Evolutionary conservation across 768 basidiomycete genomes (phyloP).

Genomic region (Russula sp.): DNA sequence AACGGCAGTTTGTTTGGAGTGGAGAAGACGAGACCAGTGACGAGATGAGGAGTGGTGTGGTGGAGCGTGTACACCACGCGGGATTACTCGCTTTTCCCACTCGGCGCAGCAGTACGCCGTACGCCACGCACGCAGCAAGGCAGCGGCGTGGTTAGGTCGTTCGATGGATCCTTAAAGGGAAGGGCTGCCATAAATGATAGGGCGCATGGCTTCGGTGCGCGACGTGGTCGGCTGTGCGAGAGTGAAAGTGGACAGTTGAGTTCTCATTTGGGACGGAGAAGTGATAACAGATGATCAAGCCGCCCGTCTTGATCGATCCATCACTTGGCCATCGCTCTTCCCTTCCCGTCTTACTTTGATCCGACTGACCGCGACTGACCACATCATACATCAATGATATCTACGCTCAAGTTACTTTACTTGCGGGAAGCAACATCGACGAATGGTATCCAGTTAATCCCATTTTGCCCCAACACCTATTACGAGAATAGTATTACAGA

Average conservation of each 20-base stretch:
- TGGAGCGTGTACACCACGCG: slow-evolving; percentile 4
- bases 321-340: not conserved
- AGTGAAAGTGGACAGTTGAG: slow-evolving; percentile 10
- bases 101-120: not conserved
- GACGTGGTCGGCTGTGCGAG: not conserved
- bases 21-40: not conserved
- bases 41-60: not conserved
- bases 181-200: not conserved
- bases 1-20: not conserved
- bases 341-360: not conserved
- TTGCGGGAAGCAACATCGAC: not conserved
- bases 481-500: slow-evolving; percentile 18
- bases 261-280: not conserved
- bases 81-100: not conserved
- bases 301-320: not conserved
- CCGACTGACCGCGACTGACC: not conserved
- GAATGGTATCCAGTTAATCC: not conserved
- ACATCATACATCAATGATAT: slow-evolving; percentile 20
- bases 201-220: not conserved
- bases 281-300: no score
- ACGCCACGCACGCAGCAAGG: slow-evolving; percentile 7
- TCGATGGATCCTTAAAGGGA: slow-evolving; percentile 7
- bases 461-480: not conserved
- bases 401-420: not conserved
- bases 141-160: slow-evolving; percentile 19